Percentiles rank a stretch among this genome's conserved stretches.
phyloP scores from a whole-genome alignment of 805 yeast genomes.

The Tetrapisispora arboricola region DNA sequence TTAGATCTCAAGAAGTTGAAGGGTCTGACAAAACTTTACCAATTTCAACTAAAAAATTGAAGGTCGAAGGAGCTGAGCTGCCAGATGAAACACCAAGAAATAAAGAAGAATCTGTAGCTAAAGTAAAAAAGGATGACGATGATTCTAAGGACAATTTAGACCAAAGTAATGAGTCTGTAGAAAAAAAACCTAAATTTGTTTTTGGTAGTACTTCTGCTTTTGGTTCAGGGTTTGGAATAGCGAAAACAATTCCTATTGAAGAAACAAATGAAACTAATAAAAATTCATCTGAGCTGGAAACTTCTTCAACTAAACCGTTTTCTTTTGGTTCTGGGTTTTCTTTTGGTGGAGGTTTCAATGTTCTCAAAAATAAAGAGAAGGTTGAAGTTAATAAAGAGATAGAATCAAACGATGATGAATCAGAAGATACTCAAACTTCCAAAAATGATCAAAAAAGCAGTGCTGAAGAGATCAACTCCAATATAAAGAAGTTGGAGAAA shows the following conservation, averaged over 20 bases:
- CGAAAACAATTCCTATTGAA: constrained; percentile 6
- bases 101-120: not conserved
- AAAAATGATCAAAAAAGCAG: constrained; percentile 11
- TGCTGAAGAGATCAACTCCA: constrained; percentile 17
- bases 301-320: constrained; percentile 13
- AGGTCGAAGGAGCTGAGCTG: not conserved
- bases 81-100: not conserved
- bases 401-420: constrained; percentile 7
- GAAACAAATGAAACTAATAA: constrained; percentile 1
- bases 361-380: constrained; percentile 13
- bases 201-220: constrained; percentile 47
- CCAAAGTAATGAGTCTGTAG: not conserved
- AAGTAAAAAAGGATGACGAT: not conserved
- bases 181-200: constrained; percentile 37
- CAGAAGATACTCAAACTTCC: constrained; percentile 6
- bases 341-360: constrained; percentile 31
- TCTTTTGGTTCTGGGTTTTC: constrained; percentile 38
- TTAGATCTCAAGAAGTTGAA: not conserved
- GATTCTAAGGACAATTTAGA: too few species aligned
- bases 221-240: constrained; percentile 31
- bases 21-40: not conserved
- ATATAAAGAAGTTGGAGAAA: constrained; percentile 41
- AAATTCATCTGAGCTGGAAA: constrained; percentile 2
- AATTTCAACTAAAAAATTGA: not conserved
- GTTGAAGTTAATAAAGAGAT: constrained; percentile 7